Percentiles rank a stretch among this genome's conserved stretches.
phyloP scores from a whole-genome alignment of 768 basidiomycete genomes.

The Suillus spraguei region DNA sequence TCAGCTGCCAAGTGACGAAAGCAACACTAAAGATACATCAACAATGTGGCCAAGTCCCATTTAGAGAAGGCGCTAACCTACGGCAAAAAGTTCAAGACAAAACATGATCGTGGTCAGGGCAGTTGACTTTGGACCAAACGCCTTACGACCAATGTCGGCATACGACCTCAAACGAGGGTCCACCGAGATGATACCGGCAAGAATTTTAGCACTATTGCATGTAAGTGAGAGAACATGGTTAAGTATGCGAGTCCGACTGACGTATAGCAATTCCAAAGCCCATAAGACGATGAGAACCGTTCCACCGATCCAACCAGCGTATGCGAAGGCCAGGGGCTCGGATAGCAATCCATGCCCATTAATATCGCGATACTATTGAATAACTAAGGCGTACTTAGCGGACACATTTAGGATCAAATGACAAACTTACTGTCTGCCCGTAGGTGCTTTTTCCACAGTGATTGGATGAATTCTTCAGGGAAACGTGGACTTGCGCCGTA shows the following conservation, averaged over 20 bases:
- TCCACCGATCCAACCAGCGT: conserved; percentile 87
- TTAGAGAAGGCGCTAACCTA: conserved; percentile 52
- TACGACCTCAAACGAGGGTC: conserved; percentile 80
- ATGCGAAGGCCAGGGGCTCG: conserved; percentile 88
- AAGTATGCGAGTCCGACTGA: conserved; percentile 39
- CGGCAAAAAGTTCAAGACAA: conserved; percentile 84
- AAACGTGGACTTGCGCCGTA: conserved; percentile 3
- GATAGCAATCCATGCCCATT: conserved; percentile 90
- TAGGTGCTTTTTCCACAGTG: conserved; percentile 67
- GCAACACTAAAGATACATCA: conserved; percentile 58
- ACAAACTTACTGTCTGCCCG: conserved; percentile 62
- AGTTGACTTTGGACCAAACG: conserved; percentile 77
- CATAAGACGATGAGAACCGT: conserved; percentile 74
- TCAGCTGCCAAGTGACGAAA: conserved; percentile 89
- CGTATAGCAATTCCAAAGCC: conserved; percentile 90
- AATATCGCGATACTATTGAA: conserved; percentile 89
- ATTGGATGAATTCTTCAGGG: conserved; percentile 26
- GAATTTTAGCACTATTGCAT: conserved; percentile 73
- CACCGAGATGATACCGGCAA: conserved; percentile 72
- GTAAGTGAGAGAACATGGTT: conserved; percentile 10
- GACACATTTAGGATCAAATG: neutral
- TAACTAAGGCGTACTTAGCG: conserved; percentile 47
- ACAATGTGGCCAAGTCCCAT: neutral
- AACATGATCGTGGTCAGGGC: conserved; percentile 72
- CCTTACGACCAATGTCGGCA: conserved; percentile 86